phyloP scores from a whole-genome alignment of 177 flowering plant genomes.

The Vitis hybrid region DNA sequence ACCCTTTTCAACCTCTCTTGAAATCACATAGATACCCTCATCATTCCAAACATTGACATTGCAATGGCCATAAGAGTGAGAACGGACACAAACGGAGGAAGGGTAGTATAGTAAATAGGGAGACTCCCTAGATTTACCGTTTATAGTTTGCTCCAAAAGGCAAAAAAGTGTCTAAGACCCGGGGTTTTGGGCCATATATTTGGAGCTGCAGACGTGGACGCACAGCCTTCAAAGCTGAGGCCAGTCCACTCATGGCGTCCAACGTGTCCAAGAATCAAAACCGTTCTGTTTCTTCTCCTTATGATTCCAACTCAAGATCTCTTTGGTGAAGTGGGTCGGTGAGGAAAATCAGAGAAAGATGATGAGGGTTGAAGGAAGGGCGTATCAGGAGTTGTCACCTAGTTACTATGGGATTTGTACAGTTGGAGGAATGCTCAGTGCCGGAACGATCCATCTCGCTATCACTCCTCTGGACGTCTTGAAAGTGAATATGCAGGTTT shows the following conservation, averaged over 20 bases:
- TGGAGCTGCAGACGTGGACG: slow-evolving; percentile 23
- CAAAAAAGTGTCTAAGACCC: neutral
- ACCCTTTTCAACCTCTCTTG: no score
- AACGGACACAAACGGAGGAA: no score
- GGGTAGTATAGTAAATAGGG: no score
- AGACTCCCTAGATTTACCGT: no score
- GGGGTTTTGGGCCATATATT: slow-evolving; percentile 18
- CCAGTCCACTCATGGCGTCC: slow-evolving; percentile 6
- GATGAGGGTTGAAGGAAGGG: slow-evolving; percentile 17
- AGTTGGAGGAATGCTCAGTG: slow-evolving; percentile 45
- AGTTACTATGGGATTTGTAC: slow-evolving; percentile 39
- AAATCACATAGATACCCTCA: no score
- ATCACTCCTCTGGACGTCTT: slow-evolving; percentile 44
- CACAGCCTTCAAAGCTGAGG: slow-evolving; percentile 3
- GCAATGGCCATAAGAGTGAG: no score
- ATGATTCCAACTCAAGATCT: no score
- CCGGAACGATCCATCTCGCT: slow-evolving; percentile 44
- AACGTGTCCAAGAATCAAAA: neutral
- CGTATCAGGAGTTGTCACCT: slow-evolving; percentile 27
- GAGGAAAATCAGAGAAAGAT: neutral
- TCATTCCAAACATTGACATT: no score
- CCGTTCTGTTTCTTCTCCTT: neutral
- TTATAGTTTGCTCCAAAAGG: no score
- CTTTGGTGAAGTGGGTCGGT: neutral
- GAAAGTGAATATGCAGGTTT: slow-evolving; percentile 49